phyloP scores from a whole-genome alignment of 2,329 filamentous ascomycete species.

The Ceratocystis alfenasii region DNA sequence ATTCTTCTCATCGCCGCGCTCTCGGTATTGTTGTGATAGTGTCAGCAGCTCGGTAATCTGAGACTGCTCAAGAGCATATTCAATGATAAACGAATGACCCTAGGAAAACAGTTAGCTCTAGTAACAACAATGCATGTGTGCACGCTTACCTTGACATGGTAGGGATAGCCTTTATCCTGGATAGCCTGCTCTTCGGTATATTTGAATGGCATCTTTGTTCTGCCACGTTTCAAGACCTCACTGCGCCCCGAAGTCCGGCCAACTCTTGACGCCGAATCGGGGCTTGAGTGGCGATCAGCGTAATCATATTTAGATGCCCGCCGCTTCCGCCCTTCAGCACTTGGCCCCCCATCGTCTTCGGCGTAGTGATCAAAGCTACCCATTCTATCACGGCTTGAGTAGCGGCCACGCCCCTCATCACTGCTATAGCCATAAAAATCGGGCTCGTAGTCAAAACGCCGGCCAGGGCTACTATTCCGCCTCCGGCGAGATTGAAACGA shows the following conservation, averaged over 20 bases:
- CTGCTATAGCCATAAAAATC: neutral
- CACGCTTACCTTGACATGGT: constrained; percentile 61
- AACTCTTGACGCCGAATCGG: constrained; percentile 26
- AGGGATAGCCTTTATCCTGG: constrained; percentile 75
- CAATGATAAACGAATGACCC: constrained; percentile 70
- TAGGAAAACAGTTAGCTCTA: constrained; percentile 32
- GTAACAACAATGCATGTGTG: neutral
- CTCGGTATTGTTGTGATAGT: constrained; percentile 65
- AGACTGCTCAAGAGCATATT: constrained; percentile 73
- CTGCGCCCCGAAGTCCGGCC: constrained; percentile 41
- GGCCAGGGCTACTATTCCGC: constrained; percentile 2
- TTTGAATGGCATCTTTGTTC: constrained; percentile 73
- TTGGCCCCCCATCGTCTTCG: constrained; percentile 34
- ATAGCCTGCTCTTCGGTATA: constrained; percentile 71
- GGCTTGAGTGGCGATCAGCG: constrained; percentile 6
- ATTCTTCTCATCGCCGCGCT: constrained; percentile 32
- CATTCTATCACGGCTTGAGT: constrained; percentile 32
- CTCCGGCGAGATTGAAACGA: constrained; percentile 14
- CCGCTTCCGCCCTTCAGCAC: constrained; percentile 28
- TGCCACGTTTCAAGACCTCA: constrained; percentile 70
- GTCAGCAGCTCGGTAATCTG: constrained; percentile 85
- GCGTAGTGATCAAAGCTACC: neutral
- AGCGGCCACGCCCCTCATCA: constrained; percentile 30
- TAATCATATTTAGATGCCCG: constrained; percentile 3
- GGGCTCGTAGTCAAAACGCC: neutral